Percentiles rank a stretch among this genome's conserved stretches.
These are phyloP conservation scores for Paxillus involutus DNA, from an alignment of 768 basidiomycete genomes.

Conservation along the genomic window DNA sequence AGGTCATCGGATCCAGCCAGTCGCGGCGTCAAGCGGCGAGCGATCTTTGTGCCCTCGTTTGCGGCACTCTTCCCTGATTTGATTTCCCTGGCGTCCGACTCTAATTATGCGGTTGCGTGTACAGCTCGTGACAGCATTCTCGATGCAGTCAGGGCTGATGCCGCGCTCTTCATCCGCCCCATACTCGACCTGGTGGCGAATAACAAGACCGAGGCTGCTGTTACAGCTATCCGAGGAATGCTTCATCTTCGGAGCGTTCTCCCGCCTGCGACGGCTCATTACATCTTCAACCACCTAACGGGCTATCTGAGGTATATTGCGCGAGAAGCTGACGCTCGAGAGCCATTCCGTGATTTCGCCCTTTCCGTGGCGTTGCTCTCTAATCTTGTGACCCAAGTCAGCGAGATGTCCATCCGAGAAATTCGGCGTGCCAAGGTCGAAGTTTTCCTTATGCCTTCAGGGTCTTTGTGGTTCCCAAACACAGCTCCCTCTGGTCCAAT, in stretches of 20 bases:
- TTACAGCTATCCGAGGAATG: conserved; percentile 54
- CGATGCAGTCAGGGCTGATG: conserved; percentile 75
- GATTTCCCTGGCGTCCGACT: conserved; percentile 51
- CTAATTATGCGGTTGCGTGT: conserved; percentile 52
- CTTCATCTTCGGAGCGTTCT: conserved; percentile 55
- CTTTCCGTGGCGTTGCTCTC: conserved; percentile 58
- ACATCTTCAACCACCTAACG: conserved; percentile 67
- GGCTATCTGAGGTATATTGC: conserved; percentile 62
- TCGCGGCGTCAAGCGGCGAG: conserved; percentile 57
- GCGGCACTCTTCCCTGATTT: conserved; percentile 55
- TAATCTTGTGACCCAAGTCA: conserved; percentile 61
- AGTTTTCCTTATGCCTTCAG: conserved; percentile 64
- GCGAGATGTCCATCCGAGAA: conserved; percentile 69
- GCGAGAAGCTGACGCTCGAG: conserved; percentile 40
- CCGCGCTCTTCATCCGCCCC: conserved; percentile 61
- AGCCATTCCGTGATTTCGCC: conserved; percentile 53
- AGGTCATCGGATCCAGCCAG: conserved; percentile 37
- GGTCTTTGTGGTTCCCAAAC: conserved; percentile 65
- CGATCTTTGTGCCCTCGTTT: conserved; percentile 66
- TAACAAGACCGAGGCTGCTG: conserved; percentile 46
- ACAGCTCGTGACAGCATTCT: conserved; percentile 57
- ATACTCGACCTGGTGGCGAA: conserved; percentile 59
- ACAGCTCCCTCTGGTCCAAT: conserved; percentile 55
- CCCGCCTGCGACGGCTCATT: conserved; percentile 65
- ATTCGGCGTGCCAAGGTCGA: conserved; percentile 74